A percentile compares a stretch with the other conserved stretches of the same genome.
Evolutionary conservation across 2,329 filamentous ascomycete species (phyloP).

Genomic region (Talaromyces sp.): DNA sequence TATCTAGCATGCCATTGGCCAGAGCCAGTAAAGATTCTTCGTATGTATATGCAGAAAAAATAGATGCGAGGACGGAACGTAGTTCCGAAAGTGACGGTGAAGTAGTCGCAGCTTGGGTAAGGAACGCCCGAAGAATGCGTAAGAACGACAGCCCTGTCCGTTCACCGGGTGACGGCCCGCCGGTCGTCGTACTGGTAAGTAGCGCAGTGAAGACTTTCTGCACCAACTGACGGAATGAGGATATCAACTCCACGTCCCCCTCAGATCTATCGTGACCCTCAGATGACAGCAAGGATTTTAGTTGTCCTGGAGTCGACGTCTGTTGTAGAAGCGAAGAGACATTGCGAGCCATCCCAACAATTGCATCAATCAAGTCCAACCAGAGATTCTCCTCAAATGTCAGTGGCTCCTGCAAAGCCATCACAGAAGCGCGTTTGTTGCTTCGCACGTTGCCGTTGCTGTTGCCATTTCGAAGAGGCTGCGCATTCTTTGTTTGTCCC

Average conservation of each 20-base stretch:
- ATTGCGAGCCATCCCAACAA: constrained; percentile 62
- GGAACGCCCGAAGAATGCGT: constrained; percentile 81
- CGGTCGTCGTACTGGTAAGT: constrained; percentile 67
- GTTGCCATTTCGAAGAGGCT: constrained; percentile 25
- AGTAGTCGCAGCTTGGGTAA: constrained; percentile 73
- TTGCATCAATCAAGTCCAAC: constrained; percentile 62
- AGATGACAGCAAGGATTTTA: constrained; percentile 5
- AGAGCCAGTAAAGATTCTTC: constrained; percentile 85
- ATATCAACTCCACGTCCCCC: constrained; percentile 50
- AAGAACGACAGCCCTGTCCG: constrained; percentile 72
- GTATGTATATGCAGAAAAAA: constrained; percentile 94
- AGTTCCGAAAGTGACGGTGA: constrained; percentile 86
- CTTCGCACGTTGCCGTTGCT: constrained; percentile 28
- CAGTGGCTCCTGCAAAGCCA: constrained; percentile 53
- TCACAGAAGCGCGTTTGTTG: constrained; percentile 38
- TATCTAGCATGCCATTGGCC: constrained; percentile 80
- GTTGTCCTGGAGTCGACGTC: constrained; percentile 12
- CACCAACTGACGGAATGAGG: constrained; percentile 71
- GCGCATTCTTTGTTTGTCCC: constrained; percentile 67
- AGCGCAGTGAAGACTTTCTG: constrained; percentile 89
- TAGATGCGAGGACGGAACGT: constrained; percentile 76
- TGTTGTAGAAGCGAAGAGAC: constrained; percentile 55
- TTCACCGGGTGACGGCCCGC: constrained; percentile 29
- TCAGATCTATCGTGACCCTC: constrained; percentile 14
- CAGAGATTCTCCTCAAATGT: constrained; percentile 62